A percentile compares a stretch with the other conserved stretches of the same genome.
Evolutionary conservation across 495 filamentous ascomycete species (phyloP).

Genomic region (Venustampulla echinocandica): DNA sequence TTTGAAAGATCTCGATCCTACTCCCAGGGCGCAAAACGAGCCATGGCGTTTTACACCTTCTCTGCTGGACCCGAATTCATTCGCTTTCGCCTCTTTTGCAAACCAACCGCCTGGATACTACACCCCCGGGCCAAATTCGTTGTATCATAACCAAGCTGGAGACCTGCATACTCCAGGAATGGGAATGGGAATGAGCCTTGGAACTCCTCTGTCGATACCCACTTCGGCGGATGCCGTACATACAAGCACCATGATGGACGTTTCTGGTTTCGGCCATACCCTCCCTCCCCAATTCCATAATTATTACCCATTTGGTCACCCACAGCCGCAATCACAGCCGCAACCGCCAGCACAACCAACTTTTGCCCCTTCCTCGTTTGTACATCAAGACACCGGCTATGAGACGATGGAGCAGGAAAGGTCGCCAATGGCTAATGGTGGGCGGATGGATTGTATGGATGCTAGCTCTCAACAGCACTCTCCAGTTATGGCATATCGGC

Average conservation of each 20-base stretch:
- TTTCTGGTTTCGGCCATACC: conserved; percentile 42
- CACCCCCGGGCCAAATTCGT: conserved; percentile 74
- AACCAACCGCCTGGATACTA: conserved; percentile 79
- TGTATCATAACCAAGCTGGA: conserved; percentile 77
- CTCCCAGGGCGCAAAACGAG: conserved; percentile 66
- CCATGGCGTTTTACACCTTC: conserved; percentile 80
- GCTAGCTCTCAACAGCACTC: conserved; percentile 41
- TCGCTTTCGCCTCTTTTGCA: conserved; percentile 66
- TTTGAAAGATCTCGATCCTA: conserved; percentile 72
- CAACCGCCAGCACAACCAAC: conserved; percentile 33
- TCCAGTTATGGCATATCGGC: conserved; percentile 35
- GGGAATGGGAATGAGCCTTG: conserved; percentile 56
- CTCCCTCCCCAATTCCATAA: conserved; percentile 63
- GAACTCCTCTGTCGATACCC: conserved; percentile 77
- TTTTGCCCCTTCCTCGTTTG: conserved; percentile 73
- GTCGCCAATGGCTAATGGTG: conserved; percentile 48
- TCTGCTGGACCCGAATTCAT: conserved; percentile 74
- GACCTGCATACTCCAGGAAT: conserved; percentile 84
- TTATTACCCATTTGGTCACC: conserved; percentile 62
- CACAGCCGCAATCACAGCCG: conserved; percentile 33
- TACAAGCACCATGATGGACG: conserved; percentile 46
- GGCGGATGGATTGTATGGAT: conserved; percentile 41
- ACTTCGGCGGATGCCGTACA: conserved; percentile 53
- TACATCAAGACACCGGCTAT: conserved; percentile 66
- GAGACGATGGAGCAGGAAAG: conserved; percentile 68